Conservation (phyloP, 2,329 filamentous ascomycete genomes). For the Teratosphaeriaceae sp. region DNA sequence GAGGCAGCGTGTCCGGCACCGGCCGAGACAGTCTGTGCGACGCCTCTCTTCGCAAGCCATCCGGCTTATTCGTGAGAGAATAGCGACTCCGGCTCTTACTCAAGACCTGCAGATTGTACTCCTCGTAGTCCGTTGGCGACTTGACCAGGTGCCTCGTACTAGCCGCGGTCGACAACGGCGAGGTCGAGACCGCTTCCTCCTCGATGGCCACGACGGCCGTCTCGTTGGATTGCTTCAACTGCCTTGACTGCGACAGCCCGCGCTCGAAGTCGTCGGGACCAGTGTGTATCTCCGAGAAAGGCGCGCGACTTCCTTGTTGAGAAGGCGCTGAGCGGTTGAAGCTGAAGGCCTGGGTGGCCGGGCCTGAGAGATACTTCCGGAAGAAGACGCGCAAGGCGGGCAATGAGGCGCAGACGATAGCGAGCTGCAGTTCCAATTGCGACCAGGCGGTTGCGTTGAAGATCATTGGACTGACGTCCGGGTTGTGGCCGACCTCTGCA, state of each 20-base stretch:
- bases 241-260: neutral
- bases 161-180: conserved; percentile 1
- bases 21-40: neutral
- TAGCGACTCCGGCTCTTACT: conserved; percentile 7
- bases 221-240: neutral
- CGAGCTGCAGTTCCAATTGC: conserved; percentile 35
- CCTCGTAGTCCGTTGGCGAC: conserved; percentile 17
- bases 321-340: conserved; percentile 9
- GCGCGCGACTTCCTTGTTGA: neutral
- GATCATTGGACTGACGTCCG: conserved; percentile 36
- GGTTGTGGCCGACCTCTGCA: conserved; percentile 23
- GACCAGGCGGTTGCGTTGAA: conserved; percentile 36
- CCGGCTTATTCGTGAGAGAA: neutral
- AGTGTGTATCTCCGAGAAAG: neutral
- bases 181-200: neutral
- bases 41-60: neutral
- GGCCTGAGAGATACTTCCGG: conserved; percentile 31
- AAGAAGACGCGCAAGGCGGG: conserved; percentile 40
- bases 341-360: conserved; percentile 8
- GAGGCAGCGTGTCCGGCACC: neutral
- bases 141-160: conserved; percentile 7
- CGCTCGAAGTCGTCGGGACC: neutral
- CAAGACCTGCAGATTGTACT: conserved; percentile 15
- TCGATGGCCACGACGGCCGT: neutral
- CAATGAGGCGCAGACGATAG: conserved; percentile 36